Evolutionary conservation across 106 monocot species (phyloP).

Genomic region (Phalaenopsis equestris): DNA sequence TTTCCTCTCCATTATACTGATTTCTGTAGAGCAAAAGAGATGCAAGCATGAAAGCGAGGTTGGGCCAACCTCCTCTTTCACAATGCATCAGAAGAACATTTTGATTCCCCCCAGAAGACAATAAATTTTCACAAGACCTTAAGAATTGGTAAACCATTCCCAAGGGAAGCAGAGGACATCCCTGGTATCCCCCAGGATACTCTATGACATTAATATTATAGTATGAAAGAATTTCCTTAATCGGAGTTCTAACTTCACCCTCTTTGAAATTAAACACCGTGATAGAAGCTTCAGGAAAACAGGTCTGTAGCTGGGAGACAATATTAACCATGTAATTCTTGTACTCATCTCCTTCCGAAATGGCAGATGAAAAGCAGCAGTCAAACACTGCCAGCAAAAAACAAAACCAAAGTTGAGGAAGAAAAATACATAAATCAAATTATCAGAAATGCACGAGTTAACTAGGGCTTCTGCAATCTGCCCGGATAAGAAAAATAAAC

Average conservation of each 20-base stretch:
- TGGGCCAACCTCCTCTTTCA: conserved; percentile 90
- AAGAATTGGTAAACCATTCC: conserved; percentile 69
- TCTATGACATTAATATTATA: conserved; percentile 57
- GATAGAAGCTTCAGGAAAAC: conserved; percentile 63
- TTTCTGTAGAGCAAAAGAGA: conserved; percentile 74
- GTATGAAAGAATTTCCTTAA: conserved; percentile 43
- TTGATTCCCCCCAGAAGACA: conserved; percentile 52
- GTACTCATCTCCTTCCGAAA: conserved; percentile 53
- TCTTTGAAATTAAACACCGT: conserved; percentile 73
- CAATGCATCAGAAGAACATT: conserved; percentile 92
- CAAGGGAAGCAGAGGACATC: conserved; percentile 81
- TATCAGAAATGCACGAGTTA: no score
- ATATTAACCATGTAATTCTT: conserved; percentile 54
- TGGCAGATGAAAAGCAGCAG: conserved; percentile 81
- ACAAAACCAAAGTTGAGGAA: background rate
- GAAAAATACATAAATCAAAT: no score
- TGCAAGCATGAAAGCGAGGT: conserved; percentile 93
- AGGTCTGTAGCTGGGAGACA: conserved; percentile 54
- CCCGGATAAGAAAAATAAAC: background rate
- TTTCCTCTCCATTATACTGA: conserved; percentile 74
- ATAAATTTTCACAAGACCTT: conserved; percentile 68
- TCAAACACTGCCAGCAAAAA: conserved; percentile 59
- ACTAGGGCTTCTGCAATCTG: background rate
- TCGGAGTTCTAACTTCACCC: conserved; percentile 34
- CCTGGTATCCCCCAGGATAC: conserved; percentile 62